Evolutionary conservation across 2,329 filamentous ascomycete species (phyloP), one percentile per base, ranked within the genome.

Genomic region (Apiospora hydei): DNA sequence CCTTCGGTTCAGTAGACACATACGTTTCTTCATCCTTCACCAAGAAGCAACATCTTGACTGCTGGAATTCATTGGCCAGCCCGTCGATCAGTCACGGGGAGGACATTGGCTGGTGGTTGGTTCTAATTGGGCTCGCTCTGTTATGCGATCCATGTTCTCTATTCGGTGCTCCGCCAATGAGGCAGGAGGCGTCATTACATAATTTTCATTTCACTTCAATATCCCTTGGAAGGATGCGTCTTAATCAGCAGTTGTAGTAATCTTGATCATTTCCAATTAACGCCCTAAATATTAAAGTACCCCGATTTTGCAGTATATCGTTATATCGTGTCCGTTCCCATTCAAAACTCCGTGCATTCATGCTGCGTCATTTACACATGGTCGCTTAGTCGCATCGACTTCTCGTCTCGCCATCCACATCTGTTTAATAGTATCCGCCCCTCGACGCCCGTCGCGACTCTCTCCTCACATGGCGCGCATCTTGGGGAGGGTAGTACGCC

Each of bases 391-490:
- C 24, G n/a, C 16, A 61, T 61, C 53, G 34, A 34, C 2, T 34
- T 18, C 26, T 34, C 53, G 21, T 61, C 26, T 21, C 24, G 30
- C 16, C 51, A 6, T 8, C 16, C 6, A 6, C 8, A 21, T 21
- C 21, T 13, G 7, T 8, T 64, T 10, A 41, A n/a, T 64, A 64
- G 16, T 61, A 61, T 10, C 53, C 51, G 7, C 53, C 53, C 57
- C 57, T 64, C 21, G 57, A 64, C 10, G 34, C 18, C 34, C 57
- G 57, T 14, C 57, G 57, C 57, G 57, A 64, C 57, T 64, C 30
- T 10, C 57, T 64, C 57, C 57, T 14, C 3, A 41, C 57, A 7
- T 64, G 30, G 2, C 57, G 57, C 57, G 57, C 57, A 18, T 64
- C 57, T 3, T 64, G 57, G 0, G 57, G 10, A 13, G 53, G 26